Conservation (phyloP, 176 grass and related monocot genomes). For the Triticum urartu region DNA sequence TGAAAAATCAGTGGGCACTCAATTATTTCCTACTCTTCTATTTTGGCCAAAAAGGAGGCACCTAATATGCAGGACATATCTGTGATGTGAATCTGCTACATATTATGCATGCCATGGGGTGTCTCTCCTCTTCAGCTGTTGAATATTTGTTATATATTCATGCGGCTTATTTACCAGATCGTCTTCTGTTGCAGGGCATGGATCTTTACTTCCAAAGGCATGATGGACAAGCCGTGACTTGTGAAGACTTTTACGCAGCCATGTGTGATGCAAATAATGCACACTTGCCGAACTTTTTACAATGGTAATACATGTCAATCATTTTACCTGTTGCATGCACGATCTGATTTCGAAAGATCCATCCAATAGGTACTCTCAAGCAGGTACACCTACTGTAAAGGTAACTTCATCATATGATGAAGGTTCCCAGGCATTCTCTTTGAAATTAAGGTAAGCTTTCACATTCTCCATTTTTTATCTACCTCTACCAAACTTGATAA, state of each 20-base stretch:
- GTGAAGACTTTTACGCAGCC: constrained; percentile 96
- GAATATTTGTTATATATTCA: neutral
- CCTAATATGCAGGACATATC: neutral
- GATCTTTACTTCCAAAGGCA: constrained; percentile 99
- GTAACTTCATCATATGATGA: constrained; percentile 75
- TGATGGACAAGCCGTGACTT: constrained; percentile 95
- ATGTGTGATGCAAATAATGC: constrained; percentile 97
- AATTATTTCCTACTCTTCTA: neutral
- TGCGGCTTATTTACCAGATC: constrained; percentile 6
- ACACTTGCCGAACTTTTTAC: constrained; percentile 78
- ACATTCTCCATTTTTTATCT: neutral
- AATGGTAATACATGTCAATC: constrained; percentile 55
- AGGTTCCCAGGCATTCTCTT: constrained; percentile 63
- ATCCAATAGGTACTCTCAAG: constrained; percentile 86
- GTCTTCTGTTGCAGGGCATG: constrained; percentile 71
- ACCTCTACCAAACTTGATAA: neutral
- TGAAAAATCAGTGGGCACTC: neutral
- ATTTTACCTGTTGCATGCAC: neutral
- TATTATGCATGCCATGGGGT: constrained; percentile 19
- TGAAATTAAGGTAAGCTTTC: constrained; percentile 75
- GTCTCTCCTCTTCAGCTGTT: neutral
- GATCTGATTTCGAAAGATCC: constrained; percentile 20
- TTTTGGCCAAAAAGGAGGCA: neutral
- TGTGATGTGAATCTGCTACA: constrained; percentile 1
- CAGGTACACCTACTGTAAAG: constrained; percentile 74